Percentiles rank a stretch among this genome's conserved stretches.
Conservation (phyloP, 2,329 filamentous ascomycete genomes). For the Clonostachys chloroleuca region DNA sequence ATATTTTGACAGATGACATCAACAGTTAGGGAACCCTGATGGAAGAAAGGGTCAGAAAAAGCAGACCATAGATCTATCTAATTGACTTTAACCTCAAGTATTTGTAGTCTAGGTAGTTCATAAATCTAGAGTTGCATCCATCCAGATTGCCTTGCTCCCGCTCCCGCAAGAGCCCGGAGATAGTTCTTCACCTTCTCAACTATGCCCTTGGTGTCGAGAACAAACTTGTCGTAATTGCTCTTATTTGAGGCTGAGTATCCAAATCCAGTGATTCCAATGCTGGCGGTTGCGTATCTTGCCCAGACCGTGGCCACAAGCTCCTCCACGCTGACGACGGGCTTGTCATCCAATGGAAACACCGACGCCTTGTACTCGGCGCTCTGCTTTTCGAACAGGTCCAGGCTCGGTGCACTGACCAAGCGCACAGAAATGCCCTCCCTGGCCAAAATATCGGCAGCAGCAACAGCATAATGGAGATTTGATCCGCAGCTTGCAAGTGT, state of each 20-base stretch:
- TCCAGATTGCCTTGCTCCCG: constrained; percentile 11
- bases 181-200: constrained; percentile 14
- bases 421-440: background rate
- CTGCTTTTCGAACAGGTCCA: constrained; percentile 30
- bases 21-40: too few species aligned
- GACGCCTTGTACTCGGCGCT: constrained; percentile 23
- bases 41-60: too few species aligned
- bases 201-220: constrained; percentile 34
- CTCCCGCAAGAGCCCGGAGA: constrained; percentile 9
- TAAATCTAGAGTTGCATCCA: constrained; percentile 3
- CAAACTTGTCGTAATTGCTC: constrained; percentile 40
- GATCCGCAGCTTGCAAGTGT: too few species aligned
- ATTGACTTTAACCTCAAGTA: too few species aligned
- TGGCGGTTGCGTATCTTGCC: constrained; percentile 39
- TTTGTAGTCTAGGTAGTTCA: too few species aligned
- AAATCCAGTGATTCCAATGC: constrained; percentile 33
- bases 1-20: too few species aligned
- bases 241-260: constrained; percentile 40
- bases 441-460: background rate
- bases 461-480: too few species aligned
- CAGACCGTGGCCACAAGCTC: constrained; percentile 40
- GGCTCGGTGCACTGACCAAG: constrained; percentile 30
- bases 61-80: too few species aligned
- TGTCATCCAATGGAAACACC: constrained; percentile 7
- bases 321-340: constrained; percentile 38